These are phyloP conservation scores for Dendrocalamus sinicus DNA, from an alignment of 176 grass and related monocot genomes.

Conservation along the genomic window DNA sequence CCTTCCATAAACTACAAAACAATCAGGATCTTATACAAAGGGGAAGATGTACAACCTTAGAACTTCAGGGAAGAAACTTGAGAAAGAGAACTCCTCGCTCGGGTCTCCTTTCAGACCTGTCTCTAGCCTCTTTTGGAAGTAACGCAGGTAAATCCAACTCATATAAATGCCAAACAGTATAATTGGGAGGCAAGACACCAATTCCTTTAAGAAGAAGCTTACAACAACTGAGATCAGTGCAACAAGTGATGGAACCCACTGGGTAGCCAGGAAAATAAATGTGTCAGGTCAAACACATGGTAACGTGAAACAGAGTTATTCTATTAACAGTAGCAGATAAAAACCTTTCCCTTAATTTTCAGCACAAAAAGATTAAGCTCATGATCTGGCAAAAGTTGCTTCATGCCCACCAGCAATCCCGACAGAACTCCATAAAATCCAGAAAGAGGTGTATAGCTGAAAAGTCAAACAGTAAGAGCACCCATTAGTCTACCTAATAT, in stretches of 20 bases:
- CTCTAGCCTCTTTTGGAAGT: slow-evolving; percentile 93
- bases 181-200: slow-evolving; percentile 79
- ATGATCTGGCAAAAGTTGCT: slow-evolving; percentile 94
- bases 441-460: slow-evolving; percentile 90
- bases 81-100: slow-evolving; percentile 95
- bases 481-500: slow-evolving; percentile 4
- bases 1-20: background rate
- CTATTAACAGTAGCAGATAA: slow-evolving; percentile 27
- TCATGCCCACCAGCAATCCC: slow-evolving; percentile 90
- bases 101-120: slow-evolving; percentile 91
- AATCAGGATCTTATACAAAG: slow-evolving; percentile 24
- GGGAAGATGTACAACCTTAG: slow-evolving; percentile 54
- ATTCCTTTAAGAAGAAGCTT: slow-evolving; percentile 71
- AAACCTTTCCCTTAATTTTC: slow-evolving; percentile 93
- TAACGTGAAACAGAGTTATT: slow-evolving; percentile 22
- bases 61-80: slow-evolving; percentile 96
- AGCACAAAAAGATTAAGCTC: slow-evolving; percentile 75
- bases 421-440: slow-evolving; percentile 94
- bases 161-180: slow-evolving; percentile 93
- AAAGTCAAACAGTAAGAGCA: slow-evolving; percentile 38
- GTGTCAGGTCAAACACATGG: slow-evolving; percentile 24
- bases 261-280: slow-evolving; percentile 26
- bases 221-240: slow-evolving; percentile 63
- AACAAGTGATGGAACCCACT: slow-evolving; percentile 89
- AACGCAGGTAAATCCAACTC: slow-evolving; percentile 97